Evolutionary conservation across 2,329 filamentous ascomycete species (phyloP).

Genomic region (Nemania sp.): DNA sequence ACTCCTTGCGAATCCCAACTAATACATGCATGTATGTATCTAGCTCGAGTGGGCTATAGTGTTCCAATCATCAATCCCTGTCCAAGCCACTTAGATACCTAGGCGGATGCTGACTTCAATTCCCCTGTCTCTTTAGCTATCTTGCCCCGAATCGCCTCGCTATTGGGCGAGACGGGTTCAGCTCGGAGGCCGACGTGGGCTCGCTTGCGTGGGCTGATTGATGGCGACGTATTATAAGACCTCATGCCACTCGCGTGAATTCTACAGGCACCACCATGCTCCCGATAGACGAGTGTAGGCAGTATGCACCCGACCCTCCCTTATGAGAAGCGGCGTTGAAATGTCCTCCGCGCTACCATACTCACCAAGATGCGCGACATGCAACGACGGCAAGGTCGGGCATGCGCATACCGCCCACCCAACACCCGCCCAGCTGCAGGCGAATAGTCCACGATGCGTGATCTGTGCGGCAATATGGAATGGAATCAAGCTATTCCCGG

Average conservation of each 20-base stretch:
- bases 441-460: conserved; percentile 13
- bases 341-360: conserved; percentile 11
- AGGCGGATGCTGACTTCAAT: neutral
- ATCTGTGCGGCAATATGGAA: conserved; percentile 26
- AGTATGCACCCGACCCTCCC: neutral
- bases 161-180: conserved; percentile 22
- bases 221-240: conserved; percentile 12
- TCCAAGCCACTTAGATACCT: too few species aligned
- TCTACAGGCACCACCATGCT: neutral
- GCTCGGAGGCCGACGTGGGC: conserved; percentile 9
- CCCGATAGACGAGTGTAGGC: neutral
- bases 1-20: too few species aligned
- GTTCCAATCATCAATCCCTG: too few species aligned
- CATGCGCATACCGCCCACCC: conserved; percentile 6
- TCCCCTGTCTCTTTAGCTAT: conserved; percentile 2
- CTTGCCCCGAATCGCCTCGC: conserved; percentile 7
- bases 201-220: conserved; percentile 15
- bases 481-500: conserved; percentile 12
- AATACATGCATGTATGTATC: too few species aligned
- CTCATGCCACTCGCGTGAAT: conserved; percentile 4
- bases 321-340: conserved; percentile 3
- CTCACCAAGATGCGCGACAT: conserved; percentile 16
- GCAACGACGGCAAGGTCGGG: conserved; percentile 18
- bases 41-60: too few species aligned
- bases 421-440: conserved; percentile 7